Conservation (phyloP, 2,329 filamentous ascomycete genomes). For the Mollisiaceae sp. region DNA sequence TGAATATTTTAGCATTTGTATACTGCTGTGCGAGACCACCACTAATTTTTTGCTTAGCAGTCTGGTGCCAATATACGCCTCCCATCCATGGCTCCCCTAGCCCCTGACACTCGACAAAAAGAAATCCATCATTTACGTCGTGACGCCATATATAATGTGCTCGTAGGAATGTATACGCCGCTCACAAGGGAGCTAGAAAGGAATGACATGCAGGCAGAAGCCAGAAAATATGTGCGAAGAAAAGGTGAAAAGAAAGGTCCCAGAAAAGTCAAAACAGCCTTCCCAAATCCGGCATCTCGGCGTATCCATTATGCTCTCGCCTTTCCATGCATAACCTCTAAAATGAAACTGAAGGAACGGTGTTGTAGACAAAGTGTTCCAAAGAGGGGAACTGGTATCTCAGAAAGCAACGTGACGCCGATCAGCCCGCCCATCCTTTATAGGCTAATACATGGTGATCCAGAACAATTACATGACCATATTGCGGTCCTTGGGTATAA, state of each 20-base stretch:
- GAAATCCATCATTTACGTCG: slow-evolving; percentile 29
- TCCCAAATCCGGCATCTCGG: slow-evolving; percentile 13
- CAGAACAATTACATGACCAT: slow-evolving; percentile 41
- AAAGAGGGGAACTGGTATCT: slow-evolving; percentile 38
- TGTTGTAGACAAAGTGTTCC: slow-evolving; percentile 31
- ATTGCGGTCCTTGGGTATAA: slow-evolving; percentile 36
- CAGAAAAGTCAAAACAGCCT: slow-evolving; percentile 15
- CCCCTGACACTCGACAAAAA: slow-evolving; percentile 2
- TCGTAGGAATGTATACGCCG: slow-evolving; percentile 23
- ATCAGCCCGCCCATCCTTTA: slow-evolving; percentile 19
- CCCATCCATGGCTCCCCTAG: slow-evolving; percentile 1
- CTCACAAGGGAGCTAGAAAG: slow-evolving; percentile 22
- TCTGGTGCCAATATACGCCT: slow-evolving; percentile 7
- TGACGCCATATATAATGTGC: slow-evolving; percentile 22
- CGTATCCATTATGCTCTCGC: slow-evolving; percentile 18
- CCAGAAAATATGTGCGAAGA: slow-evolving; percentile 25
- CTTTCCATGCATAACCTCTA: slow-evolving; percentile 28
- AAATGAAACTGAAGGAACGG: slow-evolving; percentile 21
- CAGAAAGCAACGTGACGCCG: slow-evolving; percentile 35
- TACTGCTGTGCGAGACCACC: neutral
- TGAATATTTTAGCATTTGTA: slow-evolving; percentile 1
- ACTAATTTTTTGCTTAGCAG: neutral
- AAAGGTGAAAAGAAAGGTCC: slow-evolving; percentile 7
- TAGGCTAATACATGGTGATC: slow-evolving; percentile 28
- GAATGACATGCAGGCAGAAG: slow-evolving; percentile 21